Evolutionary conservation across 345 rosid species (phyloP), one percentile per base, ranked within the genome.

Genomic region (Alliaria petiolata): DNA sequence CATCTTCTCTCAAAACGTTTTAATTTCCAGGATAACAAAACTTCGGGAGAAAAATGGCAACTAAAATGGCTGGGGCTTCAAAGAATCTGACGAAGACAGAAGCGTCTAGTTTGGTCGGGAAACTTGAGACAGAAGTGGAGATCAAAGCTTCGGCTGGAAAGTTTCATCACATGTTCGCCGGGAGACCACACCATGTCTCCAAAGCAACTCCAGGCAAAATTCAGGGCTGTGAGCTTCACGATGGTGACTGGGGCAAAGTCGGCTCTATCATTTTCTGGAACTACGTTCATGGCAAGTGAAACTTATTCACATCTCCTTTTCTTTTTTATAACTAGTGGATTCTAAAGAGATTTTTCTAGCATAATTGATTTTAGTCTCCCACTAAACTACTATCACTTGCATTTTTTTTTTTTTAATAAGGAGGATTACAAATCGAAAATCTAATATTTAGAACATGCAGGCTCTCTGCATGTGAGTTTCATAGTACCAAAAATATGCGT

Each of bases 131-230:
- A 26, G 43, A 55, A 3, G 62, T 67, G 15, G 71, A 67, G 17
- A 40, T 67, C 62, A 67, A 31, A 40, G 72, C 62, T 50, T 66
- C 60, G 1, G 50, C 60, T 22, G 17, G 51, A 2, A 9, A 59
- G 35, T 81, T 81, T 19, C 81, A 81, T 53, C 76, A 79, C 1
- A 65, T 83, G 54, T 77, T 73, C 51, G 31, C 65, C 0, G 43
- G 63, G 54, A 81, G 57, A 52, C 84, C 83, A 34, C 81, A 81
- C 61, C 79, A 83, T 46, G 62, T 81, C 12, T 45, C 74, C 14
- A 66, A 50, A 43, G 65, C 72, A 70, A 25, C 62, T 49, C 67
- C 77, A 16, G 56, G 34, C 4, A 78, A 73, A 1, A 17, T 83
- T 2, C 69, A 70, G 7, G 54, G 67, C 0, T 52, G 71, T 39